phyloP scores from a whole-genome alignment of 148 eudicot genomes.

The Camellia sinensis region DNA sequence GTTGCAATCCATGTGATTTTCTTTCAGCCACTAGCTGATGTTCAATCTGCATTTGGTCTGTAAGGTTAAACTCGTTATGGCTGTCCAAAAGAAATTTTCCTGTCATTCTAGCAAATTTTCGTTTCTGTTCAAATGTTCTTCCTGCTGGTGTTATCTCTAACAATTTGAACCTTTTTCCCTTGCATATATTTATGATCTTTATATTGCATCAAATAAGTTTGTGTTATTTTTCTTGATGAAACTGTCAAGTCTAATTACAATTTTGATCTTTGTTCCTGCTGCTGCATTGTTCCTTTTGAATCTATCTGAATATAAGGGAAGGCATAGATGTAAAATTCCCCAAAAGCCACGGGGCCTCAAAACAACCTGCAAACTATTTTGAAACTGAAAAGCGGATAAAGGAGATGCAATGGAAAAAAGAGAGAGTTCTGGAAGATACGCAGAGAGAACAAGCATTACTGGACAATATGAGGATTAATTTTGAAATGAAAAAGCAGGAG shows the following conservation, averaged over 20 bases:
- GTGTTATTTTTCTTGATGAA: background rate
- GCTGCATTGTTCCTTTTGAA: background rate
- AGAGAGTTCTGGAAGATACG: conserved; percentile 57
- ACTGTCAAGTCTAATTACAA: background rate
- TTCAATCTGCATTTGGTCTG: background rate
- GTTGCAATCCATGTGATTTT: too few species aligned
- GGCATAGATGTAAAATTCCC: conserved; percentile 64
- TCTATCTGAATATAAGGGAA: conserved; percentile 42
- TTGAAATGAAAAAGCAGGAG: conserved; percentile 57
- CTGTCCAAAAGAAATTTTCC: background rate
- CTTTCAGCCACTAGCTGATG: background rate
- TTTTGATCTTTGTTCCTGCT: background rate
- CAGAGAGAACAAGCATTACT: conserved; percentile 64
- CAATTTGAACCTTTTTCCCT: background rate
- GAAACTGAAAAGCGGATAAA: conserved; percentile 60
- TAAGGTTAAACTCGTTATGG: background rate
- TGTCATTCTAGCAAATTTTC: background rate
- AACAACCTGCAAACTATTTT: conserved; percentile 35
- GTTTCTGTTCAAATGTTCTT: background rate
- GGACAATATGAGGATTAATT: conserved; percentile 53
- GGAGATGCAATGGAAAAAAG: conserved; percentile 64
- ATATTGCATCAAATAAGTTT: background rate
- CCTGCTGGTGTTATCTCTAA: too few species aligned
- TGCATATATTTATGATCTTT: background rate
- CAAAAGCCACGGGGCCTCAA: conserved; percentile 28